Evolutionary conservation across 179 eudicot species (phyloP), one percentile per base, ranked within the genome.

Genomic region (Vitellaria paradoxa): DNA sequence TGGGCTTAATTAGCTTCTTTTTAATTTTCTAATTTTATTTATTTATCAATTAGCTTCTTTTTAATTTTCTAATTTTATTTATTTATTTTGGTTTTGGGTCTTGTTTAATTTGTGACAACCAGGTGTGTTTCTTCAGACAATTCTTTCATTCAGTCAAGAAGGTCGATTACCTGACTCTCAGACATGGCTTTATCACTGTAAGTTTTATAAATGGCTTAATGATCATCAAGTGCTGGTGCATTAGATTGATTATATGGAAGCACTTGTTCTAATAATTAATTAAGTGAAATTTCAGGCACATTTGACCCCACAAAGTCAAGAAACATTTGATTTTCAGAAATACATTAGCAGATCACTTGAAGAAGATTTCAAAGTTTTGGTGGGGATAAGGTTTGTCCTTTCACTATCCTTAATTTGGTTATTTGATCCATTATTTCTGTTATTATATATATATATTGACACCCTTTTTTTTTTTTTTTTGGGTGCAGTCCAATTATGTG

Each of bases 81-180:
- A n/a, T n/a, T 24, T 23, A 12, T 11, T 24, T 10, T 50, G 7
- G 5, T 26, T 80, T 45, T 82, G 37, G 37, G 37, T 30, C 2
- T 30, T 30, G 37, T 30, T 30, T 30, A 30, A 30, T 30, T 30
- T 30, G 1, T 30, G 37, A 30, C 37, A 30, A 30, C 37, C 2
- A 88, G 91, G 87, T 88, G 65, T 86, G 88, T 62, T 88, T 88
- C 76, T 86, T 88, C 81, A 84, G 89, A 73, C 91, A 88, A 77
- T 88, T 88, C 75, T 77, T 84, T 0, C 77, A 84, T 47, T 85
- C 91, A 0, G 89, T 88, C 8, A 83, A 88, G 2, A 85, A 85
- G 78, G 88, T 88, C 24, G 91, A 88, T 78, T 88, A 88, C 81
- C 74, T 86, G 68, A 88, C 91, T 40, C 52, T 88, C 64, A 77